Conservation (phyloP, 148 eudicot species). For the Camellia sinensis region DNA sequence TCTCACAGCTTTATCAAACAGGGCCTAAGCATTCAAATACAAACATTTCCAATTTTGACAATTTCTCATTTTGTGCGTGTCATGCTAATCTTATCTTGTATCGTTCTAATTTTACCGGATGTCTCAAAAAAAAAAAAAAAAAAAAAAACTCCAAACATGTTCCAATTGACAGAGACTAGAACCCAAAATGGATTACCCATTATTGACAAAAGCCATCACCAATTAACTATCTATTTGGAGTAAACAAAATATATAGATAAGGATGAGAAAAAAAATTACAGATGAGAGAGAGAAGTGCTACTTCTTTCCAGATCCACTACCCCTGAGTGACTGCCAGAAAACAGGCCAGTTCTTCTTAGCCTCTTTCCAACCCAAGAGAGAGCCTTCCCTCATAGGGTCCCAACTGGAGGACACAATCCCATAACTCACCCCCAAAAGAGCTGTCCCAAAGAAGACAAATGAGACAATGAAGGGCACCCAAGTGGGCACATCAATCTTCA, state of each 20-base stretch:
- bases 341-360: conserved; percentile 76
- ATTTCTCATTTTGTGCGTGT: too few species aligned
- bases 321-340: conserved; percentile 55
- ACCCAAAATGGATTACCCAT: too few species aligned
- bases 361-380: conserved; percentile 72
- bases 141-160: too few species aligned
- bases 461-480: conserved; percentile 95
- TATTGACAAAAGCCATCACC: too few species aligned
- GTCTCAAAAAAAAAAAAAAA: too few species aligned
- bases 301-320: conserved; percentile 28
- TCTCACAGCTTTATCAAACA: too few species aligned
- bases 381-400: conserved; percentile 99
- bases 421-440: conserved; percentile 85
- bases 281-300: not conserved
- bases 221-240: not conserved
- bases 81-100: too few species aligned
- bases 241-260: too few species aligned
- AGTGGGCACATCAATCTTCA: conserved; percentile 85
- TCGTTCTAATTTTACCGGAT: too few species aligned
- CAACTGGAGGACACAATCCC: conserved; percentile 97
- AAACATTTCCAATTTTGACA: too few species aligned
- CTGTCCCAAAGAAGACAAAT: conserved; percentile 82
- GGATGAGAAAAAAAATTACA: not conserved
- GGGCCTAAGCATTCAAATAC: too few species aligned
- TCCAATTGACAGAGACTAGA: too few species aligned